phyloP scores from a whole-genome alignment of 257 asterid species.

The Nicotiana obtusifolia region DNA sequence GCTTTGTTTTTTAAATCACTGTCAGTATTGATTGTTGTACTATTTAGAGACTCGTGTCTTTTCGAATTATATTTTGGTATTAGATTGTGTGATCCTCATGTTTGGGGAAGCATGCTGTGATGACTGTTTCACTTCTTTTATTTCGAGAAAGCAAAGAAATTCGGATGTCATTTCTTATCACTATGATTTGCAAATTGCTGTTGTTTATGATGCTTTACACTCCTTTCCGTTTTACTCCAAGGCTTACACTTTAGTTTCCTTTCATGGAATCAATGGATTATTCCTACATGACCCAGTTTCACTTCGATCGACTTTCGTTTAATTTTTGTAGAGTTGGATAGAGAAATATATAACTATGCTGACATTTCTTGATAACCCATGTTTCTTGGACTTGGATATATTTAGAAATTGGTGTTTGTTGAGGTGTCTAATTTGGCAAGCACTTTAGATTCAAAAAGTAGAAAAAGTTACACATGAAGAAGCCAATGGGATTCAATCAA shows the following conservation, averaged over 20 bases:
- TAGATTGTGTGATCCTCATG: too few species aligned
- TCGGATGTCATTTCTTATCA: too few species aligned
- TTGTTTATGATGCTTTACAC: neutral
- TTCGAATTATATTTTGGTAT: too few species aligned
- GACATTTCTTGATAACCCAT: neutral
- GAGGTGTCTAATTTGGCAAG: neutral
- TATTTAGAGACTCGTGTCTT: too few species aligned
- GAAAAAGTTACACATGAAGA: too few species aligned
- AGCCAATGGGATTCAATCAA: too few species aligned
- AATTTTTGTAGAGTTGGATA: neutral
- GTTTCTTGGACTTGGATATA: neutral
- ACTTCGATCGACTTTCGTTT: neutral
- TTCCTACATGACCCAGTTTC: neutral
- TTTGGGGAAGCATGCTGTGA: too few species aligned
- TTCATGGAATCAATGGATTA: neutral
- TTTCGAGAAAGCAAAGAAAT: too few species aligned
- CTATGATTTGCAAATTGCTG: too few species aligned
- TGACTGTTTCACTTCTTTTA: too few species aligned
- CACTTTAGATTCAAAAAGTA: neutral
- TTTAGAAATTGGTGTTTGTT: neutral
- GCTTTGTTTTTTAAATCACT: too few species aligned
- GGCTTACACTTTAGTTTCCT: neutral
- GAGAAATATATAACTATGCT: neutral
- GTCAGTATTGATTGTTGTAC: too few species aligned
- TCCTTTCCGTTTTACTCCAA: neutral